Evolutionary conservation across 1,139 yeast species (phyloP), one percentile per base, ranked within the genome.

Genomic region (Schizosaccharomyces versatilis): DNA sequence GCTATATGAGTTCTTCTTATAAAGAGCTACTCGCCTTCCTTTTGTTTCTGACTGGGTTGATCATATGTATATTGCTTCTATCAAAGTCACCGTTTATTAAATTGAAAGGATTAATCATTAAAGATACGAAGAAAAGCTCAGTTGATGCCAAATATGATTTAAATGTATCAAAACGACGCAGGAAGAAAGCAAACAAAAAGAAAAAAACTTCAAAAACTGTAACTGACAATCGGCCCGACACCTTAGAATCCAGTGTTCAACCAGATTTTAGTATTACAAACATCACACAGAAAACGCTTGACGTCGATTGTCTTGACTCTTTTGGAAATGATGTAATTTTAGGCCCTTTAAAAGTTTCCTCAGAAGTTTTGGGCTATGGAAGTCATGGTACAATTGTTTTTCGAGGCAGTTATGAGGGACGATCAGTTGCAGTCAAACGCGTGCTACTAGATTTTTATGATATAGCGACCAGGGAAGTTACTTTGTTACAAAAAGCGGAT

Each of bases 351-450:
- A 54, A 54, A 47, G 77, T 88, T 1, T 78, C 93, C 0, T 83
- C 83, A 60, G 78, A 76, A 51, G 75, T 86, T 32, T 69, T 90
- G 53, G 98, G 99, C 1, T 85, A 84, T 65, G 99, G 99, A 1
- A 85, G 96, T 1, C 95, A 90, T 63, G 98, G 98, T 38, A 90
- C 98, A 0, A 86, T 88, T 36, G 98, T 90, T 1, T 85, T 79
- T 65, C 78, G 82, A 64, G 98, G 98, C 0, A 75, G 78, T 3
- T 90, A 88, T 68, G 96, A 88, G 63, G 81, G 79, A 61, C 74
- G 98, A 54, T 95, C 94, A 1, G 98, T 93, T 8, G 98, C 98
- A 0, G 94, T 90, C 3, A 93, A 90, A 66, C 71, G 98, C 61
- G 84, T 90, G 95, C 71, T 93, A 53, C 73, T 88, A 47, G 95